Base-by-base conservation (phyloP, 31 red algal species). In the Odonthalia washingtoniensis region DNA sequence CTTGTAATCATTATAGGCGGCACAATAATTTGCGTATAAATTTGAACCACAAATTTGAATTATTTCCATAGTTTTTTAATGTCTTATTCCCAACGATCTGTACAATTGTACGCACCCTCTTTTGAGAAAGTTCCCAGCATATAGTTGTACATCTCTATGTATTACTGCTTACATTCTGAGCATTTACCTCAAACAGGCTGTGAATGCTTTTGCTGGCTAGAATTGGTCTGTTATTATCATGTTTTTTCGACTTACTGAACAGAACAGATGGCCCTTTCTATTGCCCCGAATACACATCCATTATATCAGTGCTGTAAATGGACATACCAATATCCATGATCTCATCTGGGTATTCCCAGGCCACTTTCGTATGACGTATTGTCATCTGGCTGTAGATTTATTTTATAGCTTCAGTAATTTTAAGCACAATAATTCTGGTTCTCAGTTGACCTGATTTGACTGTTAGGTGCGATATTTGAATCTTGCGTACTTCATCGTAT, bases 11-110 rank as follows among this genome's bases (percentile, higher is more conserved):
- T 88, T 88, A 36, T 79, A 88, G 1, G 60, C 73, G 1, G 6
- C 52, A 46, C 74, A 79, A 36, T 88, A 79, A 49, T 88, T 78
- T 65, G 46, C 40, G 40, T 70, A 69, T 1, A 57, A 28, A 42
- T 39, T 2, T n/a, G 37, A 42, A 70, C 60, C 85, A 5, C 40
- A 65, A 49, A 70, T 78, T 63, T 88, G 74, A 28, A 78, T 31
- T 16, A 88, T 78, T 41, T 88, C 74, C 85, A 88, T 88, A 33
- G 78, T 69, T n/a, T 66, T 30, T 65, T 88, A 72, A 79, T 88
- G 73, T 49, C 46, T 0, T 46, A 67, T 35, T 5, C 64, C 63
- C 17, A 78, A 40, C 3, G 61, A 88, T 5, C 74, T 42, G 57
- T 88, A 88, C 18, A 88, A 60, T 36, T 88, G 72, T 41, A 88